Base-by-base conservation (phyloP, 139 green algal species). In the Marvania coccoides region DNA sequence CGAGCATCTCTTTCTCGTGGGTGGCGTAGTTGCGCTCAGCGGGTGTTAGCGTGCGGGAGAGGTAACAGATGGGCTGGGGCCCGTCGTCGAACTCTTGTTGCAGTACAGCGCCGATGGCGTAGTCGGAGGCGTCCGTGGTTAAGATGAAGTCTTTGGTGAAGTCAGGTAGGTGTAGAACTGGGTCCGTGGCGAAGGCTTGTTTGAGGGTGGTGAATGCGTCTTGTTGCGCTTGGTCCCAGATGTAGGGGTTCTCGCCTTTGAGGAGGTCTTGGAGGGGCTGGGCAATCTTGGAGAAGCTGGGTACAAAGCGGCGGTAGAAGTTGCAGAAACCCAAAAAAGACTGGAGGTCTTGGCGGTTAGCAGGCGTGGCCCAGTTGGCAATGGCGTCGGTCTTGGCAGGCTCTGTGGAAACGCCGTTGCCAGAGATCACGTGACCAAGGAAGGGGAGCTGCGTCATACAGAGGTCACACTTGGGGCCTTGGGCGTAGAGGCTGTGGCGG, bases 311-410 rank as follows among this genome's bases (percentile, higher is more conserved):
- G 1, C 78, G 39, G 48, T 77, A 88, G 47, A 72, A 88, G 14
- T 75, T 80, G 0, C 74, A 61, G 4, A 85, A 42, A 10, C 84
- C 81, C 3, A 88, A 33, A 58, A 90, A 88, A 7, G 37, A 58
- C 3, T 46, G 55, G 3, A 87, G 10, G 2, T 78, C 69, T 12
- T 40, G 67, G 2, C 61, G 24, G 30, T 58, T 70, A 4, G 19
- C 40, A 26, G 75, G 80, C 24, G 26, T n/a, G 9, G 75, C 39
- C 61, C 65, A 86, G 6, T 82, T 24, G 7, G 26, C 3, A 2
- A 89, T 66, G 23, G 58, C 65, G n/a, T 62, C 31, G 4, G 79
- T n/a, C 59, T 87, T 84, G 15, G 23, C 31, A 7, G 71, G 58
- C 33, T 85, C 74, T 12, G 69, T 47, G 7, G 47, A 6, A 2